Conservation (phyloP, 306 rosid genomes). For the Dicorynia guianensis region DNA sequence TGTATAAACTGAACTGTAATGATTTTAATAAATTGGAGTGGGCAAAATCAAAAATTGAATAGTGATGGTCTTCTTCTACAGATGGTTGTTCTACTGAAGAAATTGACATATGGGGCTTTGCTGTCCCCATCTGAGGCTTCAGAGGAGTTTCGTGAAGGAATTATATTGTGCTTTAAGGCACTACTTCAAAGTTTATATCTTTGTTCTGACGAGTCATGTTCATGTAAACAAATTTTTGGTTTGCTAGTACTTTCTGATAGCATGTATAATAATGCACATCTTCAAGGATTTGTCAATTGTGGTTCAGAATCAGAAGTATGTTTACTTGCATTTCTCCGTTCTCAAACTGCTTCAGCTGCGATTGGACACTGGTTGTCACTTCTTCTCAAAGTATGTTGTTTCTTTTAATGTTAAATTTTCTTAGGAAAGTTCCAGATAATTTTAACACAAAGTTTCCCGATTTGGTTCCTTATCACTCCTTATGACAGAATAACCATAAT, state of each 20-base stretch:
- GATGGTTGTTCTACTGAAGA: conserved; percentile 94
- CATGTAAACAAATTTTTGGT: conserved; percentile 64
- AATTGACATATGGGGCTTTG: conserved; percentile 89
- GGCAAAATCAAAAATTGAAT: conserved; percentile 23
- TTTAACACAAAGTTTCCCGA: background rate
- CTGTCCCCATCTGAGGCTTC: conserved; percentile 90
- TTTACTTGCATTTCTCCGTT: conserved; percentile 76
- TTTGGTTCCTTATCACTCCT: conserved; percentile 22
- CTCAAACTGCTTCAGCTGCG: conserved; percentile 82
- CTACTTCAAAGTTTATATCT: conserved; percentile 68
- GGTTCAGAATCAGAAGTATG: conserved; percentile 71
- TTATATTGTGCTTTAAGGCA: conserved; percentile 76
- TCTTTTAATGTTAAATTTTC: conserved; percentile 31
- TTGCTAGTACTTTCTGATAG: conserved; percentile 64
- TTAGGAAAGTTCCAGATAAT: conserved; percentile 13
- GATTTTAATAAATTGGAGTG: background rate
- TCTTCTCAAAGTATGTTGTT: conserved; percentile 77
- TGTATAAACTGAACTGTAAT: conserved; percentile 37
- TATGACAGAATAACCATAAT: conserved; percentile 27
- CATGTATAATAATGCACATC: conserved; percentile 39
- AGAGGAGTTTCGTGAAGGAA: conserved; percentile 97
- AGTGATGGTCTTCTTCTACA: conserved; percentile 50
- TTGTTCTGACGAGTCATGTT: conserved; percentile 67
- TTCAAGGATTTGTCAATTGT: conserved; percentile 41
- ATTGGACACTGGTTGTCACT: conserved; percentile 97